These are phyloP conservation scores for Gleditsia sinensis DNA, from an alignment of 306 rosid species.

Conservation along the genomic window DNA sequence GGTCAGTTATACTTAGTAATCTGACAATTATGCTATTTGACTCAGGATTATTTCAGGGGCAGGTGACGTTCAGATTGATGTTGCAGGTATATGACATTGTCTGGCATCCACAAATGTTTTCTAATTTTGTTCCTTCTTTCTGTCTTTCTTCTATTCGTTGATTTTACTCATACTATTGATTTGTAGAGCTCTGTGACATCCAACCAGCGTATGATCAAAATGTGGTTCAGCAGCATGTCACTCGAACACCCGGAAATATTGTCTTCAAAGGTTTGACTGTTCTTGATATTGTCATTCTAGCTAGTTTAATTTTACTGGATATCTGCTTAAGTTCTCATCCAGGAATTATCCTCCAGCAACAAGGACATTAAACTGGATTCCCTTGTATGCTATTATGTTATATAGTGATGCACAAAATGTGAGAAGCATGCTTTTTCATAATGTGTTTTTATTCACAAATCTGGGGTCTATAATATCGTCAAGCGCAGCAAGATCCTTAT, in stretches of 20 bases:
- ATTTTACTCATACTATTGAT: conserved; percentile 13
- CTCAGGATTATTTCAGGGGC: conserved; percentile 65
- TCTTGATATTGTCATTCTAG: conserved; percentile 4
- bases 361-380: background rate
- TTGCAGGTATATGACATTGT: conserved; percentile 55
- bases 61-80: conserved; percentile 63
- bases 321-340: conserved; percentile 3
- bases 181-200: conserved; percentile 54
- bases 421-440: conserved; percentile 21
- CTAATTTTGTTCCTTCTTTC: conserved; percentile 8
- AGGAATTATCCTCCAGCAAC: background rate
- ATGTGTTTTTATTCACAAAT: background rate
- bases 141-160: background rate
- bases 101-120: conserved; percentile 7
- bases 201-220: conserved; percentile 54
- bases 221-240: conserved; percentile 38
- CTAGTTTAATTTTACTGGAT: conserved; percentile 1
- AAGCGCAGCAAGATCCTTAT: conserved; percentile 11
- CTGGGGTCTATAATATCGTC: background rate
- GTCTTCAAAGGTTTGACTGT: conserved; percentile 67
- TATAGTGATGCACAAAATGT: background rate
- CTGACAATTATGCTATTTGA: conserved; percentile 48
- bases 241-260: conserved; percentile 55
- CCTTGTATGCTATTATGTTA: background rate
- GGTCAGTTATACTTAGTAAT: conserved; percentile 18